These are phyloP conservation scores for Epichloe aotearoae DNA, from an alignment of 2,329 filamentous ascomycete species.

Conservation along the genomic window DNA sequence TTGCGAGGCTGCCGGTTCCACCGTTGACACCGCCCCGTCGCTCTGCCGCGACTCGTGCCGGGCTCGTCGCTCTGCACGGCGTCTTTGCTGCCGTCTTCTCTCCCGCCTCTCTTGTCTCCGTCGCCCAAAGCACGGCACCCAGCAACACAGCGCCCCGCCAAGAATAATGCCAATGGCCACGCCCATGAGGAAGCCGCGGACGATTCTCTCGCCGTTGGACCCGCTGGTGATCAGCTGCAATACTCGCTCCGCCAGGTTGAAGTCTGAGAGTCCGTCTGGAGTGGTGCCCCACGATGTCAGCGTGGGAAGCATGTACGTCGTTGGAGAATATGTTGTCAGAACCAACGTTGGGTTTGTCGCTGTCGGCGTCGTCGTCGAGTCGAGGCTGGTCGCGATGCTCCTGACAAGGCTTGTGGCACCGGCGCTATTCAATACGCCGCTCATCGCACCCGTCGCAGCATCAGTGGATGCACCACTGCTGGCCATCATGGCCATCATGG, in stretches of 20 bases:
- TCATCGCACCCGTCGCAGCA: background rate
- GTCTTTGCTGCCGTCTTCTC: background rate
- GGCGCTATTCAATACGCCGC: background rate
- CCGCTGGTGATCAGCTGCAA: constrained; percentile 16
- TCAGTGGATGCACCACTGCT: background rate
- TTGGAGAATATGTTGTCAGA: constrained; percentile 1
- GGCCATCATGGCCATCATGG: background rate
- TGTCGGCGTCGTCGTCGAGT: background rate
- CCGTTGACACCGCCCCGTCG: too few relatives aligned
- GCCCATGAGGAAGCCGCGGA: constrained; percentile 21
- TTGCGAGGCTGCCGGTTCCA: background rate
- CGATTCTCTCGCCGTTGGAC: constrained; percentile 18
- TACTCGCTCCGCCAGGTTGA: constrained; percentile 15
- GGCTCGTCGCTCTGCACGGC: background rate
- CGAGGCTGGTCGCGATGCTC: background rate
- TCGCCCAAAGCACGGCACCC: constrained; percentile 19
- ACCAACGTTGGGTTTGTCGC: background rate
- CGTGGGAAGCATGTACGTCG: constrained; percentile 2
- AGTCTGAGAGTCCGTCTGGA: constrained; percentile 5
- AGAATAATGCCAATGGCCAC: constrained; percentile 18
- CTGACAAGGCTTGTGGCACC: too few relatives aligned
- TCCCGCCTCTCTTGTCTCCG: constrained; percentile 5
- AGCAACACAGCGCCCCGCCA: constrained; percentile 21
- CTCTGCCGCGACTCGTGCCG: background rate
- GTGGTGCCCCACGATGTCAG: constrained; percentile 5